Conservation (phyloP, 768 basidiomycete species). For the Leccinum variicolor region DNA sequence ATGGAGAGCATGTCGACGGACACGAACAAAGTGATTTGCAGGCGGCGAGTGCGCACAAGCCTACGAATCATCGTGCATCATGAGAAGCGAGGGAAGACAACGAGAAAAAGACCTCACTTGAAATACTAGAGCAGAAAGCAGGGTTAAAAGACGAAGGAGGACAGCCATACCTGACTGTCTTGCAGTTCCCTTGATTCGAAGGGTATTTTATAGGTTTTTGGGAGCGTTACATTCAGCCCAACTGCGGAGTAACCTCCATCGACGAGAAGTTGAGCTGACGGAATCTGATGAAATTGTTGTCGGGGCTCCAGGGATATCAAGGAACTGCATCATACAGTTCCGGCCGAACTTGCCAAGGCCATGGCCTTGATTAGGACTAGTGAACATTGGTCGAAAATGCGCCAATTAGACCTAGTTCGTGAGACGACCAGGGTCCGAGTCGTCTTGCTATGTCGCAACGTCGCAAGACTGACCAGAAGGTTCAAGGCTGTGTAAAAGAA, state of each 20-base stretch:
- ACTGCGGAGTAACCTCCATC: neutral
- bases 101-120: conserved; percentile 4
- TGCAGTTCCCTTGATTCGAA: neutral
- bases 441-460: neutral
- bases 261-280: neutral
- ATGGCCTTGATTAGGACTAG: neutral
- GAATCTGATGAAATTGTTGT: neutral
- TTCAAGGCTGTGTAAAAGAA: neutral
- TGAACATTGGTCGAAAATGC: neutral
- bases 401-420: neutral
- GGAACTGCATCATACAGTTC: neutral
- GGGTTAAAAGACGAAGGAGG: neutral
- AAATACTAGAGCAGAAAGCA: conserved; percentile 1
- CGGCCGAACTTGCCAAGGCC: neutral
- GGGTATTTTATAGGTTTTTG: conserved; percentile 10
- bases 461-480: neutral
- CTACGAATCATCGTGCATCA: neutral
- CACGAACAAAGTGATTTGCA: neutral
- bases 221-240: conserved; percentile 6
- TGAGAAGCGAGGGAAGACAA: neutral
- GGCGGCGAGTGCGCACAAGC: conserved; percentile 3
- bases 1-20: conserved; percentile 2
- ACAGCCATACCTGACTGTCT: conserved; percentile 7
- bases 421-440: neutral
- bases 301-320: neutral